Percentiles rank a stretch among this genome's conserved stretches.
These are phyloP conservation scores for Tuber magnatum DNA, from an alignment of 495 filamentous ascomycete species.

Conservation along the genomic window DNA sequence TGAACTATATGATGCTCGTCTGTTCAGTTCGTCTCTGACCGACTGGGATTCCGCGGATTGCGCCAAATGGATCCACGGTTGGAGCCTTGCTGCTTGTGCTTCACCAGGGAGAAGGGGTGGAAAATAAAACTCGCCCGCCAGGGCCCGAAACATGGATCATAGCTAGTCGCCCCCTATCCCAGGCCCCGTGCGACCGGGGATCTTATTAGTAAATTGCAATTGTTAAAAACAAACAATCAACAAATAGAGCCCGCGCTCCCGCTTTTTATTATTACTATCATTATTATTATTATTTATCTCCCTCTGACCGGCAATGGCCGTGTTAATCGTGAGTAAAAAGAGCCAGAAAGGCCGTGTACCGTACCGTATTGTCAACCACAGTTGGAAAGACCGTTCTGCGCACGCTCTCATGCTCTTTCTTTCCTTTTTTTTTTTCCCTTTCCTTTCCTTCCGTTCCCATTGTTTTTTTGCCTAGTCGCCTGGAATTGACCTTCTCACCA, in stretches of 20 bases:
- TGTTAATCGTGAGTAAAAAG: not conserved
- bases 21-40: conserved; percentile 27
- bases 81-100: conserved; percentile 21
- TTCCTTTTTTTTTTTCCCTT: conserved; percentile 9
- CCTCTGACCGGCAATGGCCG: not conserved
- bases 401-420: conserved; percentile 8
- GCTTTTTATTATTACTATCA: not conserved
- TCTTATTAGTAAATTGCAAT: conserved; percentile 18
- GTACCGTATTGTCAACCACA: conserved; percentile 27
- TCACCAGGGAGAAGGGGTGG: conserved; percentile 20
- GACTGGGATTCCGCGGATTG: conserved; percentile 19
- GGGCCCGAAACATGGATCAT: conserved; percentile 32
- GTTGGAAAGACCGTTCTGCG: not conserved
- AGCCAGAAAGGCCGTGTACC: conserved; percentile 14
- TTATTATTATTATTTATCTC: not conserved
- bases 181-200: conserved; percentile 27
- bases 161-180: conserved; percentile 28
- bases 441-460: conserved; percentile 2
- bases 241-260: not conserved
- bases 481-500: not conserved
- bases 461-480: conserved; percentile 7
- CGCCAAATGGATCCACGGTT: conserved; percentile 34
- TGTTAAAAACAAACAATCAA: not conserved
- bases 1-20: conserved; percentile 32
- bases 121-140: conserved; percentile 28